phyloP scores from a whole-genome alignment of 371 early-diverging fungal genomes.

The Apophysomyces ossiformis region DNA sequence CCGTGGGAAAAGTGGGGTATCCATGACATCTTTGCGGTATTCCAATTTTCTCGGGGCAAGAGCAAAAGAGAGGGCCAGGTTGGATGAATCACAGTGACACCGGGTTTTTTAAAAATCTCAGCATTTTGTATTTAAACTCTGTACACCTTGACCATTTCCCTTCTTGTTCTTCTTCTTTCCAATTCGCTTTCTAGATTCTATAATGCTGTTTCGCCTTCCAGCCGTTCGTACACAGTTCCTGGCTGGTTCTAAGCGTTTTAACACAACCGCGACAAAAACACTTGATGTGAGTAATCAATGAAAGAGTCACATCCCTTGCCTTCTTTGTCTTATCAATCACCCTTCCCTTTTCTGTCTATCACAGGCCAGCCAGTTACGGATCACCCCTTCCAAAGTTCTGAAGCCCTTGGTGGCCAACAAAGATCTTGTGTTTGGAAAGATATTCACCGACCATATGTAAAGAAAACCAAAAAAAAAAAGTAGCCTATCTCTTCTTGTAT shows the following conservation, averaged over 20 bases:
- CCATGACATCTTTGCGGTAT: no score
- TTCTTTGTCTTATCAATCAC: not conserved
- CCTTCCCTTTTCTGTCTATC: not conserved
- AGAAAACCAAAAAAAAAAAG: no score
- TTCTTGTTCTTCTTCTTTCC: not conserved
- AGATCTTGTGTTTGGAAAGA: slow-evolving; percentile 86
- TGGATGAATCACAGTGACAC: slow-evolving; percentile 7
- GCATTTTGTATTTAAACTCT: slow-evolving; percentile 10
- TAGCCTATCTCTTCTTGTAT: not conserved
- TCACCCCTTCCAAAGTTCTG: slow-evolving; percentile 44
- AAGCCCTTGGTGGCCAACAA: slow-evolving; percentile 77
- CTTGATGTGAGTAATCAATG: slow-evolving; percentile 17
- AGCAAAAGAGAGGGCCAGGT: no score
- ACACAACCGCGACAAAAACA: slow-evolving; percentile 18
- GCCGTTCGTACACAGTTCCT: slow-evolving; percentile 11
- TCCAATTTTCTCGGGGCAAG: no score
- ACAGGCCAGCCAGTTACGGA: slow-evolving; percentile 55
- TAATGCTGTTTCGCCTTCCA: slow-evolving; percentile 18
- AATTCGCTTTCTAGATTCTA: no score
- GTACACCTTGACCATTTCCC: not conserved
- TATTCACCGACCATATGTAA: slow-evolving; percentile 95
- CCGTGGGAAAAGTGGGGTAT: not conserved
- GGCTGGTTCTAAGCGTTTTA: slow-evolving; percentile 26
- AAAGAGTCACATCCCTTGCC: not conserved
- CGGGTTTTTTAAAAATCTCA: slow-evolving; percentile 28